Percentiles rank a stretch among this genome's conserved stretches.
phyloP scores from a whole-genome alignment of 1,284 basidiomycete genomes.

The Phlebopus sp. region DNA sequence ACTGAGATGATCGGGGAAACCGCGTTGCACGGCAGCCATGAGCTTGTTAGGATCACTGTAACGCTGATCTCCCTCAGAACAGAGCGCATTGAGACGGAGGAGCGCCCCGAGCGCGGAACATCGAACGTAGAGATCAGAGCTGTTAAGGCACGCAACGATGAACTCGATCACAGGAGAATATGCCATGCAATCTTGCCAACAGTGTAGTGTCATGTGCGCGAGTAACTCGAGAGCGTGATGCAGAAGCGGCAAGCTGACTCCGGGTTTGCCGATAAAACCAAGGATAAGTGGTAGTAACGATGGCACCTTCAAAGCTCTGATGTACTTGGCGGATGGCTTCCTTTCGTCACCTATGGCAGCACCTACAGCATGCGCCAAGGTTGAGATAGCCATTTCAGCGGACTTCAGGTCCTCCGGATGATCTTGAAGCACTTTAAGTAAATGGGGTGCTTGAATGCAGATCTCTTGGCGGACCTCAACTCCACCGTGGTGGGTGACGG shows the following conservation, averaged over 20 bases:
- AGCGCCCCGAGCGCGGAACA: conserved; percentile 49
- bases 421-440: conserved; percentile 46
- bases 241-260: conserved; percentile 42
- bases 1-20: conserved; percentile 46
- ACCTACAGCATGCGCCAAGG: conserved; percentile 50
- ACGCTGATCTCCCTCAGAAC: conserved; percentile 43
- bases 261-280: conserved; percentile 43
- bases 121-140: conserved; percentile 49
- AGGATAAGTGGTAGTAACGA: conserved; percentile 43
- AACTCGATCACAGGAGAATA: conserved; percentile 44
- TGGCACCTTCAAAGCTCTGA: conserved; percentile 45
- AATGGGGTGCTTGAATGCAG: conserved; percentile 39
- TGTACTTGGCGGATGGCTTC: conserved; percentile 31
- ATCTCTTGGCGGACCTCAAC: conserved; percentile 47
- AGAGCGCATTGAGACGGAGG: conserved; percentile 45
- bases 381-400: conserved; percentile 50
- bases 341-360: conserved; percentile 44
- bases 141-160: conserved; percentile 53
- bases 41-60: conserved; percentile 43
- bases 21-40: conserved; percentile 36
- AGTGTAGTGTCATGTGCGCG: conserved; percentile 41
- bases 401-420: conserved; percentile 48
- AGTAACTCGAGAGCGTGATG: conserved; percentile 52
- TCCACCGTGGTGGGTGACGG: conserved; percentile 63
- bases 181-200: conserved; percentile 40